Evolutionary conservation across 2,329 filamentous ascomycete species (phyloP), one percentile per base, ranked within the genome.

Genomic region (Emericellopsis atlantica): DNA sequence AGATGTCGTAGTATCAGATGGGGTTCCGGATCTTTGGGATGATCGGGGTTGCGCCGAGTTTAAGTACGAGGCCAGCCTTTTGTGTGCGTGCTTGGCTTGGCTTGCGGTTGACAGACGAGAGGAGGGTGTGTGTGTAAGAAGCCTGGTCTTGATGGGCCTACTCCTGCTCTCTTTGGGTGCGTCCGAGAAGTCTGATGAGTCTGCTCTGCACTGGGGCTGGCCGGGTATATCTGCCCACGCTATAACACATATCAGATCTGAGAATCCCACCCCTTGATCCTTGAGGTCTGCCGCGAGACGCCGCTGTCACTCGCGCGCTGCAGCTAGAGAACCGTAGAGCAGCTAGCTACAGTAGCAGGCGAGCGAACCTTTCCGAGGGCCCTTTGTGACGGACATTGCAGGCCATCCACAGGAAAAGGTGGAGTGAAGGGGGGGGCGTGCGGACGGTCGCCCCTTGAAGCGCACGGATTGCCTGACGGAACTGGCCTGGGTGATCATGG

Each of bases 261-360:
- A 21, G 34, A 42, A 44, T 41, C 35, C 36, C 42, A 40, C 34
- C 34, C 35, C 42, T 38, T 44, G 39, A 44, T 41, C 42, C 42
- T 33, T 39, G 38, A n/a, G 31, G n/a, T 26, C 33, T 42, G 35
- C 36, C 29, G 36, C 29, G 32, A 31, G 32, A 33, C 39, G 41
- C 41, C 31, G 38, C 26, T 40, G 26, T 32, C 38, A 32, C 32
- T 29, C 9, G 9, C 26, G 26, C 26, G 34, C 34, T 36, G 34
- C 22, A 18, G 22, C 34, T 23, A 23, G 34, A 36, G 34, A 12
- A 12, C 14, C 12, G 15, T 36, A 12, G 34, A 15, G 34, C 34
- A 29, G 26, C 26, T 12, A 29, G 26, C 26, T 21, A n/a, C n/a
- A n/a, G n/a, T n/a, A 29, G 9, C 26, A 12, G 3, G 26, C 26